Evolutionary conservation across 2,329 filamentous ascomycete genomes (phyloP).

Genomic region (Dactylellina leptospora): DNA sequence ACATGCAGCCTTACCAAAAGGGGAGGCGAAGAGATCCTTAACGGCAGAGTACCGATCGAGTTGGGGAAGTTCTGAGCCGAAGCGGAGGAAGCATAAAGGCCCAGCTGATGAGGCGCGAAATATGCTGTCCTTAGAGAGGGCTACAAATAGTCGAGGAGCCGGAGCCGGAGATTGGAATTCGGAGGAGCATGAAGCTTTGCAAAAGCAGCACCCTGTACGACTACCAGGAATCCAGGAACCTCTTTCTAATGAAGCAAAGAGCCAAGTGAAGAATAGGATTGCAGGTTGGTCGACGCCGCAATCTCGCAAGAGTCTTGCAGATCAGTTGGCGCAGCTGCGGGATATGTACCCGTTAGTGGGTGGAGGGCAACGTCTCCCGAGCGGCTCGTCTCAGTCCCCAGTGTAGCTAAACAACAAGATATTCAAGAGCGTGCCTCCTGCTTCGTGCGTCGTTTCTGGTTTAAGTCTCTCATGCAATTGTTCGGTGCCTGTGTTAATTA

Average conservation of each 20-base stretch:
- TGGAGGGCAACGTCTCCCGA: too few species aligned
- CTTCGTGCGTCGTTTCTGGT: too few species aligned
- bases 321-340: too few species aligned
- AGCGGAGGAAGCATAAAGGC: too few species aligned
- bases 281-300: background rate
- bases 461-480: too few species aligned
- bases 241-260: background rate
- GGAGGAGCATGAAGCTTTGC: background rate
- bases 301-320: too few species aligned
- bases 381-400: too few species aligned
- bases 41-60: background rate
- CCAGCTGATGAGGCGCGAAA: background rate
- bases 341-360: too few species aligned
- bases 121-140: background rate
- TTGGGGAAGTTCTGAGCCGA: too few species aligned
- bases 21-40: background rate
- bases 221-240: constrained; percentile 8
- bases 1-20: background rate
- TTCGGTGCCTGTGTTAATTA: too few species aligned
- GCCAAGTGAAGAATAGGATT: background rate
- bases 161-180: background rate
- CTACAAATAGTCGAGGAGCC: background rate
- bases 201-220: background rate
- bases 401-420: too few species aligned
- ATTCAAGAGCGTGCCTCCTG: too few species aligned